Evolutionary conservation across 1,139 yeast genomes (phyloP), one percentile per base, ranked within the genome.

Genomic region (Meyerozyma sp.): DNA sequence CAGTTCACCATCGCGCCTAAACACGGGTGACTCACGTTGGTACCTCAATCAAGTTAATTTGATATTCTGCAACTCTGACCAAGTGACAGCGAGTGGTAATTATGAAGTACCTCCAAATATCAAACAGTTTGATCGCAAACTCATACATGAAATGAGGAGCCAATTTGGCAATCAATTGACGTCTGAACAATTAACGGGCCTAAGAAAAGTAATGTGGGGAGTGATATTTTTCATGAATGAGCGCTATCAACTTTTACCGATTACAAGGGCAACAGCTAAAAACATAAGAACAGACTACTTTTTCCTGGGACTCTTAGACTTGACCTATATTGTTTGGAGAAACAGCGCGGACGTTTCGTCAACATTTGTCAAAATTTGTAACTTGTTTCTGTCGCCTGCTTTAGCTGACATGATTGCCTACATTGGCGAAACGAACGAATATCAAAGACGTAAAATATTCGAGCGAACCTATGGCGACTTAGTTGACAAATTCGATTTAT

Each of bases 71-170:
- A 14, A 34, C 7, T 34, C 16, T 63, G 91, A 39, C 60, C 68
- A 7, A 59, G 59, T 11, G 65, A 82, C 5, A 84, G 91, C 91
- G 60, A 63, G 49, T 59, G 60, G 40, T 70, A 69, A 42, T 62
- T 75, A 29, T 77, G 78, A 10, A 68, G 67, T 45, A 51, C 56
- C n/a, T 42, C 44, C 16, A 49, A 52, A 40, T 45, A 30, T 38
- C 44, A 10, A 21, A 26, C 10, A 16, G 26, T 46, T 44, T 47
- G 47, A 48, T 29, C 14, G 36, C 46, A 7, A 44, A 36, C 16
- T 53, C 16, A 30, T 11, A 13, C 34, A 21, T 21, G 23, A 21
- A 6, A 21, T 21, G 23, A 5, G 23, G 8, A 21, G 23, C 23
- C 23, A 21, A 21, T 21, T 30, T 13, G 34, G 34, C 5, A 16